Percentiles rank a stretch among this genome's conserved stretches.
phyloP scores from a whole-genome alignment of 495 filamentous ascomycete species.

The Penicillium atrosanguineum region DNA sequence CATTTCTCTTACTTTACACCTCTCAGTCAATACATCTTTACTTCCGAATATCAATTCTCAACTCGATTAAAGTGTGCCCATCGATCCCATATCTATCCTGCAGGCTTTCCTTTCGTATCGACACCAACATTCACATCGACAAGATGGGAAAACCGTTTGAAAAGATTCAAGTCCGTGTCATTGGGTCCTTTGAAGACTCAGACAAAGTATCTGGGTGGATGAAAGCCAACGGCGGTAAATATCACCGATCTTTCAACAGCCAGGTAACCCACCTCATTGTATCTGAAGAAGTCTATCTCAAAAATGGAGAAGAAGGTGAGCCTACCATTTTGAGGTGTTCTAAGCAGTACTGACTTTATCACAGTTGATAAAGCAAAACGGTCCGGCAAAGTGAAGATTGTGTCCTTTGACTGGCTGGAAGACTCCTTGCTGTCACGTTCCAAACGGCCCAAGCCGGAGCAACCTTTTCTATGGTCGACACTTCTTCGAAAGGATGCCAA shows the following conservation, averaged over 20 bases:
- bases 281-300: constrained; percentile 49
- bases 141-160: constrained; percentile 36
- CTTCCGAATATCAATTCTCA: too few species aligned
- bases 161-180: constrained; percentile 22
- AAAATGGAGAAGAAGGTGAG: constrained; percentile 45
- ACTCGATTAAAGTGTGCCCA: too few species aligned
- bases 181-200: constrained; percentile 42
- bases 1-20: too few species aligned
- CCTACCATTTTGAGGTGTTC: not conserved
- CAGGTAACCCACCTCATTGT: constrained; percentile 60
- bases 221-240: constrained; percentile 48
- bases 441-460: constrained; percentile 35
- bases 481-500: constrained; percentile 18
- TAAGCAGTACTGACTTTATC: not conserved
- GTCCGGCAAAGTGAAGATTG: constrained; percentile 46
- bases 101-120: not conserved
- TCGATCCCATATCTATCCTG: not conserved
- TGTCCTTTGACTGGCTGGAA: constrained; percentile 62
- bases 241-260: constrained; percentile 34
- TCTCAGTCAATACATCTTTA: not conserved
- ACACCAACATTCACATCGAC: not conserved
- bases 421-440: constrained; percentile 42
- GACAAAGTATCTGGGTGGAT: constrained; percentile 56
- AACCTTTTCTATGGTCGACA: constrained; percentile 44
- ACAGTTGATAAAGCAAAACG: constrained; percentile 44